Percentiles rank a stretch among this genome's conserved stretches.
Evolutionary conservation across 257 asterid species (phyloP).

Genomic region (Nicotiana noctiflora): DNA sequence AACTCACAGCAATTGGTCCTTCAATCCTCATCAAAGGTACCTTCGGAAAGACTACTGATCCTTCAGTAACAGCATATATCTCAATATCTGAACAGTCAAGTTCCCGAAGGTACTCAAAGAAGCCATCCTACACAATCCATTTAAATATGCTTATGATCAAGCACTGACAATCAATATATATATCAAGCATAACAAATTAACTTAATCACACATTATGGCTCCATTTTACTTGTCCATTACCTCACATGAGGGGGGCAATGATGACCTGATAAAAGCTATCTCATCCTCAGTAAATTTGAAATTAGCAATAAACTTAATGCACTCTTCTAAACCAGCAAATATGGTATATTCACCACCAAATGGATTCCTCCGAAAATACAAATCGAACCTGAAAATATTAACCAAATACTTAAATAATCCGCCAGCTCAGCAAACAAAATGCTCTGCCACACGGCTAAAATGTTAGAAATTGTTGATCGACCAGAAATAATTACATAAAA

Average conservation of each 20-base stretch:
- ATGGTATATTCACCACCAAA: conserved; percentile 97
- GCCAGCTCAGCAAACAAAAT: not conserved
- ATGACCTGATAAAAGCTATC: conserved; percentile 53
- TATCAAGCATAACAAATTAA: not conserved
- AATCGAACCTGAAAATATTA: conserved; percentile 67
- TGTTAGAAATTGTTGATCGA: not conserved
- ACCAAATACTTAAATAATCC: not conserved
- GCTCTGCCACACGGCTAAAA: not conserved
- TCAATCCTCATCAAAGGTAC: conserved; percentile 93
- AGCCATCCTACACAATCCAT: conserved; percentile 52
- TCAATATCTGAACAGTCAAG: conserved; percentile 84
- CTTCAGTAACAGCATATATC: conserved; percentile 89
- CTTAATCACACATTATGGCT: not conserved
- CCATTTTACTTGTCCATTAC: conserved; percentile 25
- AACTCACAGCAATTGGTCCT: conserved; percentile 94
- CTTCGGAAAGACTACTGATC: conserved; percentile 90
- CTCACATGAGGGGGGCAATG: conserved; percentile 87
- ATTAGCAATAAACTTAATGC: conserved; percentile 83
- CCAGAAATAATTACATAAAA: not conserved
- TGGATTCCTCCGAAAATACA: conserved; percentile 74
- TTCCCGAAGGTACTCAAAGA: conserved; percentile 74
- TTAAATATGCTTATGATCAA: conserved; percentile 7
- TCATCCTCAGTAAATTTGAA: conserved; percentile 74
- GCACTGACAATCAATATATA: not conserved
- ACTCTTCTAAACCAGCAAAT: conserved; percentile 96